Base-by-base conservation (phyloP, 2,329 filamentous ascomycete species). In the Dactylonectria estremocensis region DNA sequence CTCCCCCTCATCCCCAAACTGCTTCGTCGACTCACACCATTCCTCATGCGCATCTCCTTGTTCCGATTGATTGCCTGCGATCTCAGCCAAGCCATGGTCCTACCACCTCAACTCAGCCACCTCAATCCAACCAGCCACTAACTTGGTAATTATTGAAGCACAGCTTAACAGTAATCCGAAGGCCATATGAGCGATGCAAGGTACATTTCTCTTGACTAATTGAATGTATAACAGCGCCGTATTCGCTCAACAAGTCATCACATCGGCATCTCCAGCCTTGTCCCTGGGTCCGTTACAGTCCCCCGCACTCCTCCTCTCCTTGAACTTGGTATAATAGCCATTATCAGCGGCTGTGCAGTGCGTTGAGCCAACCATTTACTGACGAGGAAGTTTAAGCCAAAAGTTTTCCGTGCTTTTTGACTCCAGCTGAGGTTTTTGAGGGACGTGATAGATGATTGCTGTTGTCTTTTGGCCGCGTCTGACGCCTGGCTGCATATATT, bases 21-120 rank as follows among this genome's bases (percentile, higher is more conserved):
- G 80, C 95, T 98, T 76, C 95, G 87, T 73, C 94, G 87, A 48
- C 89, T 89, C 64, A 89, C 89, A 54, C 90, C 91, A 24, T 88
- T 91, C 71, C 95, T 95, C 74, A 93, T 93, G 70, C 95, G 90
- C 89, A 98, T 93, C 78, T 97, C 95, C 82, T 97, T 97, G 79
- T 98, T 98, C 59, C 95, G 90, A 79, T 93, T 92, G 72, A 97
- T 97, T 31, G 98, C 90, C 1, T 28, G 24, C n/a, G n/a, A n/a
- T n/a, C n/a, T n/a, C n/a, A n/a, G n/a, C n/a, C n/a, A n/a, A n/a
- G n/a, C n/a, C n/a, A n/a, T n/a, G n/a, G n/a, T n/a, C n/a, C n/a
- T n/a, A n/a, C n/a, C n/a, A n/a, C n/a, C n/a, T n/a, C n/a, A n/a
- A n/a, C n/a, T n/a, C n/a, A n/a, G n/a, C n/a, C n/a, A n/a, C n/a